phyloP scores from a whole-genome alignment of 148 eudicot species.

The Polygonum aviculare region DNA sequence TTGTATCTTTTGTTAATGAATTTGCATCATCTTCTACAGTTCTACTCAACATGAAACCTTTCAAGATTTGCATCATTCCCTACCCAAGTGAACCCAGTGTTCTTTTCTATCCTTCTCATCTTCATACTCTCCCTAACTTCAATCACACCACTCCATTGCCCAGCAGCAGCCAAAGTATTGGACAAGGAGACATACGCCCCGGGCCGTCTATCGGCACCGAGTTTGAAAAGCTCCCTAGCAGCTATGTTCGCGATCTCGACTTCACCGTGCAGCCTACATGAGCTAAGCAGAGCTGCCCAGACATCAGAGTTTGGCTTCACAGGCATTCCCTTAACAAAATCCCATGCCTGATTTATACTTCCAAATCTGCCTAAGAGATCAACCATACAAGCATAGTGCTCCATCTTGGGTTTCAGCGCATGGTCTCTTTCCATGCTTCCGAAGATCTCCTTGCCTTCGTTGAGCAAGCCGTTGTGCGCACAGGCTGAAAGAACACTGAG shows the following conservation, averaged over 20 bases:
- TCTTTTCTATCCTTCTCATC: slow-evolving; percentile 55
- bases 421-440: slow-evolving; percentile 62
- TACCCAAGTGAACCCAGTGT: slow-evolving; percentile 76
- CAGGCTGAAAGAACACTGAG: slow-evolving; percentile 81
- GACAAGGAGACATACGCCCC: slow-evolving; percentile 84
- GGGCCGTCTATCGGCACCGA: slow-evolving; percentile 39
- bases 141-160: slow-evolving; percentile 71
- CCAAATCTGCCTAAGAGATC: slow-evolving; percentile 84
- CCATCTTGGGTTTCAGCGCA: slow-evolving; percentile 73
- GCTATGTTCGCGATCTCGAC: slow-evolving; percentile 65
- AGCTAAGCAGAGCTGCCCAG: slow-evolving; percentile 87
- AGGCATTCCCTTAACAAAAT: slow-evolving; percentile 59
- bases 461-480: slow-evolving; percentile 68
- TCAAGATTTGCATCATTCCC: slow-evolving; percentile 42
- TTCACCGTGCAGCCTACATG: slow-evolving; percentile 70
- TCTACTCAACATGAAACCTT: slow-evolving; percentile 37
- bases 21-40: background rate
- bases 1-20: no score
- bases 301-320: slow-evolving; percentile 80
- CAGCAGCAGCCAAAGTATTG: slow-evolving; percentile 74
- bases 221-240: slow-evolving; percentile 59
- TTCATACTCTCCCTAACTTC: slow-evolving; percentile 77
- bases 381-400: slow-evolving; percentile 92
- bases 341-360: slow-evolving; percentile 52
- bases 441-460: slow-evolving; percentile 58